Base-by-base conservation (phyloP, 352 stramenopile species). In the Globisporangium cylindrosporum region DNA sequence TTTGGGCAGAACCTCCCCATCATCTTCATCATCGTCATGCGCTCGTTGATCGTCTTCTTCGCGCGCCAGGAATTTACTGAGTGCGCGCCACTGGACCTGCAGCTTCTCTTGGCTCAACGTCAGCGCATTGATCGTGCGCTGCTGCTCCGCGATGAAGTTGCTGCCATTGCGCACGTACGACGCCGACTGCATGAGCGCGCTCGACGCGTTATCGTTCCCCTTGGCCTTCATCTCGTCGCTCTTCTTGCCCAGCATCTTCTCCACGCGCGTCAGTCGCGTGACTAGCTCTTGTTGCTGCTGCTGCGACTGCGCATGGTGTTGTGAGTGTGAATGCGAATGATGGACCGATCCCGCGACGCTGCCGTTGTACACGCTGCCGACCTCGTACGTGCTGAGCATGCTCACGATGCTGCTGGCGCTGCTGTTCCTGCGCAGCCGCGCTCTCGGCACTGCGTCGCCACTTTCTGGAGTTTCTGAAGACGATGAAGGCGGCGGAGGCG, bases 191-290 rank as follows among this genome's bases (percentile, higher is more conserved):
- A 77, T 70, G 51, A 93, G 79, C 66, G 82, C 76, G 18, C 74
- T 63, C 24, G 77, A 76, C 15, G 86, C 86, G 20, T 63, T 68
- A 24, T 85, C 79, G 65, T 92, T 93, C 29, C 82, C 79, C 64
- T 92, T 93, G 18, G 57, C 48, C 64, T 76, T 77, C 83, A 93
- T 91, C 64, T 93, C 86, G n/a, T 88, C 79, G 69, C 83, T 80
- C 72, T 93, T 93, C 65, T 90, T 90, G 32, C 57, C 68, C 58
- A 93, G 67, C 77, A 91, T 85, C 38, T 66, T 63, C 62, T 86
- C 78, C 25, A 93, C 86, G 38, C 68, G 62, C 25, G 62, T 34
- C 10, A 93, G 72, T 2, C 73, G 73, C 49, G 59, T 24, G 15
- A 74, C 57, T 4, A 91, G 62, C 63, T 88, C 78, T 51, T 83